Base-by-base conservation (phyloP, 805 yeast genomes). In the Candida easanensis region DNA sequence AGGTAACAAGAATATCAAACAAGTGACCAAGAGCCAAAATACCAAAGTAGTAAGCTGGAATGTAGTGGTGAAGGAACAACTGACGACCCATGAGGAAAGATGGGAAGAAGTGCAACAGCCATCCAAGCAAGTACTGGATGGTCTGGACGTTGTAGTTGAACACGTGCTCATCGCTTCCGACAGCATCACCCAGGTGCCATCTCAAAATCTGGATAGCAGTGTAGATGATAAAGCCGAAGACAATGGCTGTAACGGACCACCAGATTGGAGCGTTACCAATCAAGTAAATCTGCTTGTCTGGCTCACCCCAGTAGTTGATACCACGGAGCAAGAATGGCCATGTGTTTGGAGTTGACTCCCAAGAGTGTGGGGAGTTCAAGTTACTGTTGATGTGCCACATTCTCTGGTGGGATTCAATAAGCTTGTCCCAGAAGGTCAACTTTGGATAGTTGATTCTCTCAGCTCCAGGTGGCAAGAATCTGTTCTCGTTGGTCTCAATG, bases 41-140 rank as follows among this genome's bases (percentile, higher is more conserved):
- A 36, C 88, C 93, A 65, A 93, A 93, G 69, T 88, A 93, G 41
- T 88, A 76, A 2, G 98, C 88, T 44, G 97, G 97, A 53, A 93
- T 68, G 64, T 91, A 91, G 65, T 90, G 98, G 65, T 90, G 98
- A 61, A 90, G 71, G 70, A 91, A 90, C 66, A 90, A 66, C 68
- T 90, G 97, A 68, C 98, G 81, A 19, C 82, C 89, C 98, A 90
- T 90, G 45, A 90, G 69, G 66, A 77, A 82, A 41, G 87, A 85
- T 52, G 95, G 95, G 42, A 73, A 60, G 60, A 77, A 83, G 63
- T 88, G 95, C 30, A 83, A 48, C 9, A 62, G 67, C 86, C 89
- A 88, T 34, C 95, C 96, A 8, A 77, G 57, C 32, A 80, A 57
- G 61, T 79, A 86, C 25, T 77, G 77, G 44, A 82, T 65, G 22